Evolutionary conservation across 116 monocot species (phyloP), one percentile per base, ranked within the genome.

Genomic region (Iris pallida): DNA sequence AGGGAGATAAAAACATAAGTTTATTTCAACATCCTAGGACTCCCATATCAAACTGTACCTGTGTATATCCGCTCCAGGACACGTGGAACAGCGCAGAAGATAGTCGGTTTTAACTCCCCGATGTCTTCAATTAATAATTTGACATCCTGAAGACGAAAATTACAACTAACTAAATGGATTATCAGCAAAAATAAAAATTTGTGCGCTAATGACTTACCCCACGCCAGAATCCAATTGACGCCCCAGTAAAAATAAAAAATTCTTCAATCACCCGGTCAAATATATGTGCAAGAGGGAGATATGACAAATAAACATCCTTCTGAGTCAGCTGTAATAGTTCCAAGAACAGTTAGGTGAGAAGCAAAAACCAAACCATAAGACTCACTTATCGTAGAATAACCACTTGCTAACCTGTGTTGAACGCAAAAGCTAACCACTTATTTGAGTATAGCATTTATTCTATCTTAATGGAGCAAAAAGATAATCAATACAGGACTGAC

Each of bases 191-290:
- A 30, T 3, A 30, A 30, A 30, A 30, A n/a, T n/a, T 30, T 30
- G 30, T 30, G 30, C 3, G 30, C 3, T 30, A 30, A 47, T 68
- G 46, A 16, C 73, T 72, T 82, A 90, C 94, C 83, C 94, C 94
- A 59, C 88, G 85, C 94, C 94, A 95, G 79, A 95, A 95, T 77
- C 94, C 94, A 76, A 95, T 90, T 59, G 90, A 95, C 19, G 85
- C 94, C 42, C 94, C 94, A 64, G 76, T 72, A 19, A 77, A 95
- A 61, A 95, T 90, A 49, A 87, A 75, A 44, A 84, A n/a, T 73
- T 90, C 90, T 68, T 95, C 94, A 67, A 90, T 79, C 16, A 79
- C 90, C 41, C 90, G 88, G 47, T 95, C 94, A 80, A 95, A 95
- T 44, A 95, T 87, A 65, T 95, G 94, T 49, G 94, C 94, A 55